Conservation (phyloP, 1,284 basidiomycete genomes). For the Cystobasidium pallidum region DNA sequence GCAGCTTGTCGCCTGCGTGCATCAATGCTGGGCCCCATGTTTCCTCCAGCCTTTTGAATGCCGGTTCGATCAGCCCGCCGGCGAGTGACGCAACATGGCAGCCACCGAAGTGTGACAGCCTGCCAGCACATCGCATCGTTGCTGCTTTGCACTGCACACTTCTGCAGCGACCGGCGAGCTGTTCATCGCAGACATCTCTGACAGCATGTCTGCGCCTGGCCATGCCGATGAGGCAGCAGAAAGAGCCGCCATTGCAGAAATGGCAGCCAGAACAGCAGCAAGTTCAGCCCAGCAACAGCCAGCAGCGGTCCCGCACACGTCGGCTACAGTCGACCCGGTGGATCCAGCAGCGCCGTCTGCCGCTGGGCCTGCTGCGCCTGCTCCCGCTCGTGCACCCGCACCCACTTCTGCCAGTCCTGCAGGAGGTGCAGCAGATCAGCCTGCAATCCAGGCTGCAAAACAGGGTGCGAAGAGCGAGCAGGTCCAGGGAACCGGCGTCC, state of each 20-base stretch:
- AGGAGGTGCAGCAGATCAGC: background rate
- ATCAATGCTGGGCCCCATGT: no score
- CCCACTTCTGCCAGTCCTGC: background rate
- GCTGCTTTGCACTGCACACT: no score
- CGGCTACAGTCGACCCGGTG: slow-evolving; percentile 2
- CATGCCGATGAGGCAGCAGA: background rate
- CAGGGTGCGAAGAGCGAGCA: slow-evolving; percentile 4
- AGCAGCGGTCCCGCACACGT: background rate
- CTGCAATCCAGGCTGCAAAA: slow-evolving; percentile 36
- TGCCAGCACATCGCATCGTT: no score
- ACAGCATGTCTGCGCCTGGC: background rate
- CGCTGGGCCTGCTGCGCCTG: slow-evolving; percentile 3
- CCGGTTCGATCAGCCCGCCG: no score
- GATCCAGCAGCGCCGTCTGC: slow-evolving; percentile 18
- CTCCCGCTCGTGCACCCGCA: slow-evolving; percentile 7
- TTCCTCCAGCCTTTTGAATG: no score
- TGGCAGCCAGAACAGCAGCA: slow-evolving; percentile 23
- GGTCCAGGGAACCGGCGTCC: slow-evolving; percentile 31
- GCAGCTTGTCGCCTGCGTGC: no score
- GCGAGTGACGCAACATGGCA: no score
- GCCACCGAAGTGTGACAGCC: no score
- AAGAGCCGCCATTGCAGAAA: slow-evolving; percentile 26
- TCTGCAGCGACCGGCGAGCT: background rate
- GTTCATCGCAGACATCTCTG: no score
- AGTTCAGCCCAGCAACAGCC: background rate